Evolutionary conservation across 805 yeast genomes (phyloP), one percentile per base, ranked within the genome.

Genomic region (Metschnikowia chrysomelidarum): DNA sequence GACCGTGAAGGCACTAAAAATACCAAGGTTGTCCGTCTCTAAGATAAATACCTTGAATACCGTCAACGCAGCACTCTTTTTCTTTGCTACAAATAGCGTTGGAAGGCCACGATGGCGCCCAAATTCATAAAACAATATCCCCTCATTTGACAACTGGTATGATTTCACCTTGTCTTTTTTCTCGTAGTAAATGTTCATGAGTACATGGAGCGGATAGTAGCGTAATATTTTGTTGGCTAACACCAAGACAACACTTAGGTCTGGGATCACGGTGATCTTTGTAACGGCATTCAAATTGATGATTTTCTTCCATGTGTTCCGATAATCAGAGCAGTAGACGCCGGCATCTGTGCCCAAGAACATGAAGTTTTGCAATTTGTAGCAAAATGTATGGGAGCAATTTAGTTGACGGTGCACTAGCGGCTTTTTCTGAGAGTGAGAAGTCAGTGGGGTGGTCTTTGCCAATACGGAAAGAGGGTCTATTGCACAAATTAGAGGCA

Each of bases 101-200:
- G 67, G 75, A 43, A 76, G 68, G 56, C 76, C 78, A 39, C 78
- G 71, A 53, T 88, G 87, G 19, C 69, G 73, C 0, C 93, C 96
- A 41, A 83, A 63, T 30, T 73, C 74, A 59, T 85, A 88, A 44
- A 73, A 79, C 2, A 73, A 59, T 0, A 53, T 77, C 59, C 56
- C 61, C 31, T 78, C 76, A 44, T 71, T 66, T 10, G 78, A 64
- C 9, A 77, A 47, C 18, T 68, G 56, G 19, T 74, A 69, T 11
- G 82, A 74, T n/a, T 73, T 63, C 14, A 72, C 46, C 4, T 54
- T 52, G 17, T 61, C 59, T 15, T 58, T 54, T 8, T 49, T 57
- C 25, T 69, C 74, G 37, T 71, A 70, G 50, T 77, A 80, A 11
- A 85, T 80, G 15, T 75, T 63, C 31, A 82, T 54, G 11, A 89